Base-by-base conservation (phyloP, 2,329 filamentous ascomycete genomes). In the Penicillium sp. region DNA sequence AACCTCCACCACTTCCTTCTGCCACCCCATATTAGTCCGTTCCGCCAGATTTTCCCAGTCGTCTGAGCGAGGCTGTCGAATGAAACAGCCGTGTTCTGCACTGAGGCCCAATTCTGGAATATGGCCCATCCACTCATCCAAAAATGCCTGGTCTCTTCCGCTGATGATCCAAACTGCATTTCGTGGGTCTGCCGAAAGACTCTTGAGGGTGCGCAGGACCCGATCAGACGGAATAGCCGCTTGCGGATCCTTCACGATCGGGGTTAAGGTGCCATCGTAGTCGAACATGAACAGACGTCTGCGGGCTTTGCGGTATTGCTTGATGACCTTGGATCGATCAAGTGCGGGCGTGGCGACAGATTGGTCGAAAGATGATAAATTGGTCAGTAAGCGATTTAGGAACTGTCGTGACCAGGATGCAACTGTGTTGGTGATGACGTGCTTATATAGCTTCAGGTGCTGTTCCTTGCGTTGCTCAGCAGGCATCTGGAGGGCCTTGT, bases 81-180 rank as follows among this genome's bases (percentile, higher is more conserved):
- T 91, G 71, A 97, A 99, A 67, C 91, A 96, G 46, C 94, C 94
- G 68, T 99, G 94, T 75, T 99, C 94, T 1, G 94, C 94, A 63
- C 91, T 96, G 67, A 99, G 88, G n/a, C 94, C 94, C 10, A 99
- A 79, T 67, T 89, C 86, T 1, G 84, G 72, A 59, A 97, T 96
- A 73, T 96, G 88, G n/a, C 93, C 94, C 70, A 97, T 86, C 77
- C 93, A 92, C 60, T 95, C 87, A 60, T 89, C 85, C 52, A 99
- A 76, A 75, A 99, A 99, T 7, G 88, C 87, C 68, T 96, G 91
- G 65, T 97, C 93, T 58, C 94, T 86, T 9, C 94, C 94, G 46
- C 90, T 96, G 66, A 99, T 97, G 68, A 99, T 96, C 94, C 94
- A 99, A n/a, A 99, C 91, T 1, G 86, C 82, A 65, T 97, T 99